Evolutionary conservation across 2,329 filamentous ascomycete genomes (phyloP).

Genomic region (Cercospora zeae-maydis): DNA sequence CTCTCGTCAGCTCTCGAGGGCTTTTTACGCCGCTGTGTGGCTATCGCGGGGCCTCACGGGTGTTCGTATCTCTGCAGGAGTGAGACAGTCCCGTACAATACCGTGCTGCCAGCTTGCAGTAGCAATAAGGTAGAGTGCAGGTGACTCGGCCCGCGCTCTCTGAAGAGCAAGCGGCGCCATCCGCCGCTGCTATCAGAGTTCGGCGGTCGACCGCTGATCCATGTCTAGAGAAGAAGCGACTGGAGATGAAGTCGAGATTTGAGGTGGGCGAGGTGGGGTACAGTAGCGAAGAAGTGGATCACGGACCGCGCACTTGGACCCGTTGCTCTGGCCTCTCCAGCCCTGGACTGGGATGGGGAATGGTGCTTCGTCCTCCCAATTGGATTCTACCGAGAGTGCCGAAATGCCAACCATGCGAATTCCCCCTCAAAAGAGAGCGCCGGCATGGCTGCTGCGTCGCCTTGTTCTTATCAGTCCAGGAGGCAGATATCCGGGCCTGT

Average conservation of each 20-base stretch:
- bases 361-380: not conserved
- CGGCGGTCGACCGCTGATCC: slow-evolving; percentile 5
- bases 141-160: slow-evolving; percentile 7
- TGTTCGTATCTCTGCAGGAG: not conserved
- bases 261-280: slow-evolving; percentile 8
- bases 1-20: not conserved
- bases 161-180: not conserved
- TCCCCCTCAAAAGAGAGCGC: slow-evolving; percentile 7
- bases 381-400: slow-evolving; percentile 7
- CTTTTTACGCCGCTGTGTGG: not conserved
- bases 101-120: not conserved
- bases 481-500: slow-evolving; percentile 7
- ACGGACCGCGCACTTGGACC: slow-evolving; percentile 13
- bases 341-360: not conserved
- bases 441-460: slow-evolving; percentile 4
- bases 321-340: not conserved
- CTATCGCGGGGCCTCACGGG: not conserved
- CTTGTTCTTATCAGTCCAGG: slow-evolving; percentile 16
- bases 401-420: slow-evolving; percentile 10
- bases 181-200: slow-evolving; percentile 17
- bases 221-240: slow-evolving; percentile 1
- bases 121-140: not conserved
- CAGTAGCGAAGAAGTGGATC: slow-evolving; percentile 8
- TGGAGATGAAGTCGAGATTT: slow-evolving; percentile 6
- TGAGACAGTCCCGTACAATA: not conserved